Base-by-base conservation (phyloP, 2,329 filamentous ascomycete genomes). In the Alternaria atra region DNA sequence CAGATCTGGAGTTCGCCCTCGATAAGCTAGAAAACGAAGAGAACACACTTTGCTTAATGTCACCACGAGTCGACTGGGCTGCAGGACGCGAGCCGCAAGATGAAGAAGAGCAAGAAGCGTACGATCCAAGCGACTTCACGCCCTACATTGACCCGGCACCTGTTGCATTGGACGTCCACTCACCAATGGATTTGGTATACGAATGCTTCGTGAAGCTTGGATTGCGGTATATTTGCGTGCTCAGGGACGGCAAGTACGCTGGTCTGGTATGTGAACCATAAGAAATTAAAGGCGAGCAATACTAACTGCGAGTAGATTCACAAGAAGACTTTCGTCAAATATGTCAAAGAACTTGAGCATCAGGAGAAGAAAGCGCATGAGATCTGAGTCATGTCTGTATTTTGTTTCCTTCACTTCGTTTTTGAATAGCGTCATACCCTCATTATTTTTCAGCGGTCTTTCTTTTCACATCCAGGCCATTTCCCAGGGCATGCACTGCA, bases 141-240 rank as follows among this genome's bases (percentile, higher is more conserved):
- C 89, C 87, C 2, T 97, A 90, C 71, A 97, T 99, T 77, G 95
- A 99, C 75, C 92, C 93, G 15, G 91, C 94, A 2, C 95, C 95
- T 0, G 87, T 99, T 13, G 87, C 94, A 12, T 83, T 99, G 25
- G 95, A 99, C 73, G 91, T 97, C 30, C 88, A 90, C 68, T 95
- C 91, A 0, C 92, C 95, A 0, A 94, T 98, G 87, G 94, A 98
- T 75, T 82, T 99, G 39, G 95, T 97, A 4, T 97, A 97, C 72
- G 95, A 99, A 76, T 94, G 93, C 73, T 99, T 98, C 77, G 91
- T 92, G 52, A 99, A 99, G 80, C 84, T 99, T 8, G 95, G 95
- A 1, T 80, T 99, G 67, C 85, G 95, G 63, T 98, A 97, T 78
- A 90, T 99, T 51, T 98, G 95, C 76, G 93, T 97, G 5, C 82